Conservation (phyloP, 106 monocot species). For the Amphibolis antarctica region DNA sequence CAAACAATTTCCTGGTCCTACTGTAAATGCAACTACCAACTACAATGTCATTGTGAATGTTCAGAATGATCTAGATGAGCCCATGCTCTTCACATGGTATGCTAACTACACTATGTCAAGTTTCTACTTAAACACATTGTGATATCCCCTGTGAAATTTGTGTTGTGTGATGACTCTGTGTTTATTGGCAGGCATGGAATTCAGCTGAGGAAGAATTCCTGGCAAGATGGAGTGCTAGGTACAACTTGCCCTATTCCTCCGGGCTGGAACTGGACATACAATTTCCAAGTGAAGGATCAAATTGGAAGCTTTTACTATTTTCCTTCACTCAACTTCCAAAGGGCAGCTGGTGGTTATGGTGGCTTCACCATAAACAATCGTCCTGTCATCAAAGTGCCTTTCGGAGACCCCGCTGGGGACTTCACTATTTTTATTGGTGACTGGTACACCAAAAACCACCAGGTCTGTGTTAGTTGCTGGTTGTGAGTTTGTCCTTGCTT, state of each 20-base stretch:
- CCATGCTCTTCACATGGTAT: constrained; percentile 75
- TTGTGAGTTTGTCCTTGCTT: not conserved
- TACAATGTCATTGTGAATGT: constrained; percentile 79
- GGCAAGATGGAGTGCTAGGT: constrained; percentile 90
- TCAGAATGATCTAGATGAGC: constrained; percentile 72
- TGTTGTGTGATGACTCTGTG: not conserved
- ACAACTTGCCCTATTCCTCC: constrained; percentile 86
- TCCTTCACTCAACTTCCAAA: constrained; percentile 58
- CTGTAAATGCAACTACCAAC: constrained; percentile 79
- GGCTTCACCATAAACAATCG: constrained; percentile 62
- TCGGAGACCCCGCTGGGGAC: constrained; percentile 53
- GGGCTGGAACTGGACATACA: constrained; percentile 91
- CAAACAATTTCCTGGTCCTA: constrained; percentile 70
- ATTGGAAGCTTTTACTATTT: constrained; percentile 91
- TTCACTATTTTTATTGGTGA: constrained; percentile 71
- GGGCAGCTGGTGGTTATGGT: constrained; percentile 76
- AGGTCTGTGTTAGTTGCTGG: constrained; percentile 15
- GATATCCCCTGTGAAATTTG: too few species aligned
- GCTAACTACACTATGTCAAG: not conserved
- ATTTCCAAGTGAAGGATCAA: constrained; percentile 91
- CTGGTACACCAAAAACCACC: constrained; percentile 73
- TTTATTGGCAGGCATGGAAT: constrained; percentile 42
- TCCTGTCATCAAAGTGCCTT: constrained; percentile 49
- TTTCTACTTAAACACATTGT: too few species aligned
- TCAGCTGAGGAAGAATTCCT: constrained; percentile 63